These are phyloP conservation scores for Pleurotus pulmonarius DNA, from an alignment of 768 basidiomycete genomes.

Conservation along the genomic window DNA sequence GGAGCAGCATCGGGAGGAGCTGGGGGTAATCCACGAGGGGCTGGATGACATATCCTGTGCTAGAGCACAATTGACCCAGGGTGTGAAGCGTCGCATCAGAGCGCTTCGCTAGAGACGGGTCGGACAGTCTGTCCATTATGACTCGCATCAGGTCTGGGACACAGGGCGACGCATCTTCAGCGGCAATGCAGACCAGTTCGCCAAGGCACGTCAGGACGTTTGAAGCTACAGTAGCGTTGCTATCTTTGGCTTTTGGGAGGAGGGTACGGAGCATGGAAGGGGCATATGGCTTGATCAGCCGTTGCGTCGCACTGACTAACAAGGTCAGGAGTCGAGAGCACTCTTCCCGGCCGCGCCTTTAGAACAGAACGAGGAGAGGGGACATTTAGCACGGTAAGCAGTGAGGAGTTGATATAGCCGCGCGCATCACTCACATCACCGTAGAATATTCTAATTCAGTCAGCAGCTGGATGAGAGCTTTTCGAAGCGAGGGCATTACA, in stretches of 20 bases:
- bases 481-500: conserved; percentile 97
- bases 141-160: conserved; percentile 88
- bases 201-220: conserved; percentile 93
- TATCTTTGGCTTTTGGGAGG: conserved; percentile 83
- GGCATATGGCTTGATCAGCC: conserved; percentile 93
- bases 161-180: conserved; percentile 82
- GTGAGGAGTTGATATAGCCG: not conserved
- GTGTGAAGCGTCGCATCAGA: conserved; percentile 87
- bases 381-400: not conserved
- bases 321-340: conserved; percentile 87
- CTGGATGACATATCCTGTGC: conserved; percentile 90
- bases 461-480: conserved; percentile 91
- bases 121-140: conserved; percentile 88
- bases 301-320: conserved; percentile 87
- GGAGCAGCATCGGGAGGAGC: conserved; percentile 78
- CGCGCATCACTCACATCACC: conserved; percentile 43
- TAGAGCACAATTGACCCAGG: conserved; percentile 92
- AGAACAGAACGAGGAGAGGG: not conserved
- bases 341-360: conserved; percentile 83
- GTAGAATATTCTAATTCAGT: conserved; percentile 97
- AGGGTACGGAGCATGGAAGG: conserved; percentile 90
- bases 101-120: conserved; percentile 82
- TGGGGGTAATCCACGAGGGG: conserved; percentile 91
- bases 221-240: conserved; percentile 84
- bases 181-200: conserved; percentile 88